Base-by-base conservation (phyloP, 2,329 filamentous ascomycete genomes). In the Xylaria sp. region DNA sequence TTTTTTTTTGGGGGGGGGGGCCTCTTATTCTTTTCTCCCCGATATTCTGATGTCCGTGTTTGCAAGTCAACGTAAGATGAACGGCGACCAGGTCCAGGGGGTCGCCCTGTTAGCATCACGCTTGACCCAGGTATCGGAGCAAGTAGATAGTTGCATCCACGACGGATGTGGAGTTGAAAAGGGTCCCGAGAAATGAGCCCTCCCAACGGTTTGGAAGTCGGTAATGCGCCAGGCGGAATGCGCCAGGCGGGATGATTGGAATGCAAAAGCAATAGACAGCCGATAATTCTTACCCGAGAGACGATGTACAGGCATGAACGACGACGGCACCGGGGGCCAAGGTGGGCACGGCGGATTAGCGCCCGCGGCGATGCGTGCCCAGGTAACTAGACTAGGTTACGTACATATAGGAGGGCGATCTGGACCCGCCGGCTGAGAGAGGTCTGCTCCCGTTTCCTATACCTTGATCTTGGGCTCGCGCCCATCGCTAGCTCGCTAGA, bases 381-480 rank as follows among this genome's bases (percentile, higher is more conserved):
- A n/a, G n/a, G n/a, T n/a, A n/a, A n/a, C n/a, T n/a, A n/a, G n/a
- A n/a, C n/a, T n/a, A n/a, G n/a, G n/a, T n/a, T 34, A 34, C 29
- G 9, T 26, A 26, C 9, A 26, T 26, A 9, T 26, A 26, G 6
- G 5, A 26, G n/a, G n/a, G n/a, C n/a, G 47, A 42, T 37, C 44
- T 48, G 50, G 44, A 48, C 13, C 50, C 39, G 45, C 39, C 44
- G 44, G 48, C 50, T 39, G 46, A 41, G 55, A 37, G 29, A 56
- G 44, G 56, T 54, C 48, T 50, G 52, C 59, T 61, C 56, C 58
- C 48, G 52, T 47, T 50, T 52, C n/a, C 53, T 48, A 40, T 48
- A 45, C 48, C 55, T 37, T 61, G 58, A 54, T 40, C 49, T 60
- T 52, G 56, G 52, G 52, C 52, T 50, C 50, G 55, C 49, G 52